Evolutionary conservation across 176 grass and related monocot genomes (phyloP), one percentile per base, ranked within the genome.

Genomic region (Triticum timopheevii): DNA sequence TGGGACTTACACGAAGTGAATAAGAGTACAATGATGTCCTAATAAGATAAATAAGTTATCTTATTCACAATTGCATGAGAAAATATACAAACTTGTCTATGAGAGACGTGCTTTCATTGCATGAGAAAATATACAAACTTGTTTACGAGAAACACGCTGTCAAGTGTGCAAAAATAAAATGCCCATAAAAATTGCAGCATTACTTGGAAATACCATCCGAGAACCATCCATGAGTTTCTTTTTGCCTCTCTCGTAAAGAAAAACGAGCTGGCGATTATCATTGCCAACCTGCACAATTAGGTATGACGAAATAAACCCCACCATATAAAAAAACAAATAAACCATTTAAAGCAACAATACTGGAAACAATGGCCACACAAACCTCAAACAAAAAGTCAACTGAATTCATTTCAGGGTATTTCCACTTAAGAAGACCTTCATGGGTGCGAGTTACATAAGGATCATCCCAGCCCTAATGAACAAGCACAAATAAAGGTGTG

Each of bases 371-470:
- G 10, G 17, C 31, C 25, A 87, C 11, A 76, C 63, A 69, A 61
- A 95, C 96, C 96, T 98, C 93, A 80, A 98, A 98, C 16, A 98
- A 77, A 88, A 98, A 98, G 49, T 98, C 96, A 34, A 98, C 93
- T 61, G 93, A 96, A 84, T 98, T 98, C 93, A 98, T 98, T 75
- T 89, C 79, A 82, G 96, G 93, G 49, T 98, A 96, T 75, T 98
- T 98, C 96, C 96, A 98, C 82, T 98, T 98, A 28, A 98, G 82
- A 84, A 98, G 96, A 73, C 93, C 93, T 86, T 98, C 90, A 89
- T 96, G 93, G n/a, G 96, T 98, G 38, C 93, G 92, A 84, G 90
- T 89, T 77, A 98, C 94, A 80, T 98, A 98, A 62, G 96, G 96
- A 80, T 98, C 96, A 92, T 98, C 96, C 93, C 96, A 98, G 72